A percentile compares a stretch with the other conserved stretches of the same genome.
phyloP scores from a whole-genome alignment of 2,329 filamentous ascomycete species.

The Orbilia quercus region DNA sequence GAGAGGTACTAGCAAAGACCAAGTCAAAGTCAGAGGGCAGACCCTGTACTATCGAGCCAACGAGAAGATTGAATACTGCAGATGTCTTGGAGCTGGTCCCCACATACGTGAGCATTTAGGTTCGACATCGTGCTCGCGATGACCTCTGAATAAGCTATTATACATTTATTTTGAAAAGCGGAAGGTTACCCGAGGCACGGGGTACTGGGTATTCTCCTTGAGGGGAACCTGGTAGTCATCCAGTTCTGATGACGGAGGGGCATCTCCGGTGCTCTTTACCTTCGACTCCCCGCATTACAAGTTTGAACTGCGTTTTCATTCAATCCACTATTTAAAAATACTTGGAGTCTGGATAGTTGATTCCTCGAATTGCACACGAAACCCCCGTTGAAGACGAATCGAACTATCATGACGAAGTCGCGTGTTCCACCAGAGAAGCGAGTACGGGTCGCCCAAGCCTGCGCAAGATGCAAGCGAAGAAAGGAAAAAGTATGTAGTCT shows the following conservation, averaged over 20 bases:
- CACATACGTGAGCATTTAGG: constrained; percentile 8
- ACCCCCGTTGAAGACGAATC: not conserved
- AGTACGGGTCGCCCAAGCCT: constrained; percentile 48
- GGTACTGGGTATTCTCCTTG: constrained; percentile 13
- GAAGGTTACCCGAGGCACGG: constrained; percentile 20
- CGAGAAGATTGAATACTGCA: not conserved
- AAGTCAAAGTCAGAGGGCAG: not conserved
- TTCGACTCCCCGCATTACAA: too few species aligned
- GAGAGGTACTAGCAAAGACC: not conserved
- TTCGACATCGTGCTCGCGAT: not conserved
- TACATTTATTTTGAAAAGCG: constrained; percentile 1
- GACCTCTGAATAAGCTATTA: constrained; percentile 26
- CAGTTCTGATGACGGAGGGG: not conserved
- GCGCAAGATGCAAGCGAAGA: constrained; percentile 50
- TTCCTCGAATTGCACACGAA: too few species aligned
- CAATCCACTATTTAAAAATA: too few species aligned
- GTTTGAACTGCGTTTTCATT: too few species aligned
- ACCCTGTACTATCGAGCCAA: constrained; percentile 21
- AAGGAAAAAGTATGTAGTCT: constrained; percentile 53
- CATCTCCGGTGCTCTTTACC: not conserved
- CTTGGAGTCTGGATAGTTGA: too few species aligned
- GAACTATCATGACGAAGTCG: constrained; percentile 43
- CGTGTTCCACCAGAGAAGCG: constrained; percentile 51
- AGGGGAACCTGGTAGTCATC: not conserved
- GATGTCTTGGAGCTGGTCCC: constrained; percentile 12